Percentiles rank a stretch among this genome's conserved stretches.
Evolutionary conservation across 2,329 filamentous ascomycete genomes (phyloP).

Genomic region (Fusarium sp.): DNA sequence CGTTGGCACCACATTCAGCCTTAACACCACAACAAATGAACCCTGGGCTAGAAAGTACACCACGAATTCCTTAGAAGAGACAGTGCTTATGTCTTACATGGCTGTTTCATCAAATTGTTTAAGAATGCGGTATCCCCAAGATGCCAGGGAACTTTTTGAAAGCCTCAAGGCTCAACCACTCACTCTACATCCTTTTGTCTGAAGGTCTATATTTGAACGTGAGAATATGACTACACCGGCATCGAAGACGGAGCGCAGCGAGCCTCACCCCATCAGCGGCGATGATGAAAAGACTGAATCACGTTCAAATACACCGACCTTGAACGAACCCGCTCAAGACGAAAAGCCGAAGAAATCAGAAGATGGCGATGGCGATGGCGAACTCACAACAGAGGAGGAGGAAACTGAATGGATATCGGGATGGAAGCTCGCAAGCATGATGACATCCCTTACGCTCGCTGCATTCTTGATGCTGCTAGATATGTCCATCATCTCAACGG

Average conservation of each 20-base stretch:
- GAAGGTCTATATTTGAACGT: not conserved
- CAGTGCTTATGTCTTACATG: slow-evolving; percentile 4
- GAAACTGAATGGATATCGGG: slow-evolving; percentile 34
- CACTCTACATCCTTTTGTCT: not conserved
- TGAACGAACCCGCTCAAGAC: slow-evolving; percentile 25
- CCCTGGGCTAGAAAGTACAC: slow-evolving; percentile 4
- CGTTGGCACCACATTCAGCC: slow-evolving; percentile 22
- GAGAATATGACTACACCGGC: slow-evolving; percentile 2
- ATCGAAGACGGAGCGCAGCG: not conserved
- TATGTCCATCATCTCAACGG: slow-evolving; percentile 62
- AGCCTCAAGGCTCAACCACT: not conserved
- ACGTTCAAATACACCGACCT: slow-evolving; percentile 27
- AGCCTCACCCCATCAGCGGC: not conserved
- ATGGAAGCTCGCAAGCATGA: slow-evolving; percentile 48
- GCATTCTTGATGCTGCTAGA: slow-evolving; percentile 61
- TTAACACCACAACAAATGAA: slow-evolving; percentile 2
- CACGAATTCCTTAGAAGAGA: not conserved
- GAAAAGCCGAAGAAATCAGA: slow-evolving; percentile 3
- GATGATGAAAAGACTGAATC: slow-evolving; percentile 12
- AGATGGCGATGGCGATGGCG: slow-evolving; percentile 1
- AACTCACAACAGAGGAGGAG: slow-evolving; percentile 9
- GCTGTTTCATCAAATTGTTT: slow-evolving; percentile 1
- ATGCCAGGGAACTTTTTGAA: not conserved
- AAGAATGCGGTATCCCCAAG: slow-evolving; percentile 16
- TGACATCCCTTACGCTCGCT: slow-evolving; percentile 51